Evolutionary conservation across 176 grass and related monocot genomes (phyloP), one percentile per base, ranked within the genome.

Genomic region (Ampelocalamus luodianensis): DNA sequence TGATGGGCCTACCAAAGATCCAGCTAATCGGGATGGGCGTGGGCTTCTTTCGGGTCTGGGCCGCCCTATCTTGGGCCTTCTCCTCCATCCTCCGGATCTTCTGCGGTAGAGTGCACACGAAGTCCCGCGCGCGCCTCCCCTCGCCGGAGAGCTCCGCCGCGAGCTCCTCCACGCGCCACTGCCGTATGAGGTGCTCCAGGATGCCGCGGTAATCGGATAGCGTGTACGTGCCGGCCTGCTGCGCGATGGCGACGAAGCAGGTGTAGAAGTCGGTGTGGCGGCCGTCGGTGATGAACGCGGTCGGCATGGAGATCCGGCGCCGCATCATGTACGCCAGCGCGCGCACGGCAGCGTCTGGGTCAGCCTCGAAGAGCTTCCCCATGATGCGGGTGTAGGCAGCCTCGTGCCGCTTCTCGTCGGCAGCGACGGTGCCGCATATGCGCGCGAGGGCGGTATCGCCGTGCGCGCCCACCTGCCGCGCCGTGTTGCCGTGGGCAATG

Each of bases 361-460:
- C 32, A 3, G 32, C 32, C 32, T 34, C 32, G 32, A 34, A 34
- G 32, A 34, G 2, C 32, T 34, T 34, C 32, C 68, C 89, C 6
- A 93, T 13, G 70, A 97, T 74, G 40, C 87, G 87, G 1, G 38
- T 54, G 73, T 93, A 97, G 0, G 91, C 94, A 2, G 60, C 82
- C 89, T 97, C 94, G 76, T 97, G 91, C 3, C 91, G 94, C 89
- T 93, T 97, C 89, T 97, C 32, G 32, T 34, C 32, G 32, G 32
- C 32, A 2, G 32, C 94, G n/a, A 92, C 79, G 34, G 89, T 79
- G 72, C 94, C 91, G 59, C 94, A 97, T 49, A 88, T 53, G 26
- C 89, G 89, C 9, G 91, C 91, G 8, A 97, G 91, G 23, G 66
- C 22, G 3, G 8, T 5, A 65, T 97, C 91, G 1, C 94, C 94